A percentile compares a stretch with the other conserved stretches of the same genome.
Evolutionary conservation across 2,329 filamentous ascomycete species (phyloP).

Genomic region (Akanthomyces dipterigenus): DNA sequence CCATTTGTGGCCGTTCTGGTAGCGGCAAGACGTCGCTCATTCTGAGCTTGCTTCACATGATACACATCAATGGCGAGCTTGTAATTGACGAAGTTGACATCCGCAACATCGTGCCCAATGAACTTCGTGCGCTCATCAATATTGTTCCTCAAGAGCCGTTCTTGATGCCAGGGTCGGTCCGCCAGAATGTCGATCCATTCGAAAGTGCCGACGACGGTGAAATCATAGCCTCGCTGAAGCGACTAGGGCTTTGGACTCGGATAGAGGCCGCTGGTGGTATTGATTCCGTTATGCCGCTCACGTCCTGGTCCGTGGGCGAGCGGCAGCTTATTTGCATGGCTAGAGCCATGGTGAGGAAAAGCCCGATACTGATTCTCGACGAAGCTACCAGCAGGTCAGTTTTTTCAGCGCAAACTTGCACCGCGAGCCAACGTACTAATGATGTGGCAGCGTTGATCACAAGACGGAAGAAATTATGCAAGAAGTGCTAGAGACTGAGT

Average conservation of each 20-base stretch:
- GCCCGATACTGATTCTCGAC: constrained; percentile 32
- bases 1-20: constrained; percentile 37
- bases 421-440: neutral
- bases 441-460: constrained; percentile 23
- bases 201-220: constrained; percentile 28
- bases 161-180: constrained; percentile 39
- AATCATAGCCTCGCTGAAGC: constrained; percentile 36
- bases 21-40: constrained; percentile 32
- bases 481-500: constrained; percentile 24
- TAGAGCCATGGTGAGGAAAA: constrained; percentile 28
- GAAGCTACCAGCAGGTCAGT: constrained; percentile 28
- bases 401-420: neutral
- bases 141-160: constrained; percentile 45
- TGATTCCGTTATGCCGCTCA: constrained; percentile 23
- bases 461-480: constrained; percentile 28
- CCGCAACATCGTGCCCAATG: constrained; percentile 27
- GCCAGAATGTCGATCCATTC: constrained; percentile 42
- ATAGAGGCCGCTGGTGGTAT: constrained; percentile 35
- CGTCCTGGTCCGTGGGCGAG: constrained; percentile 34
- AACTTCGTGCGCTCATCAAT: constrained; percentile 37
- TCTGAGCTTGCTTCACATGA: constrained; percentile 37
- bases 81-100: constrained; percentile 36
- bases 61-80: constrained; percentile 37
- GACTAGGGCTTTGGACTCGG: constrained; percentile 36
- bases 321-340: constrained; percentile 36